Base-by-base conservation (phyloP, 768 basidiomycete species). In the Stropharia rugosoannulata region DNA sequence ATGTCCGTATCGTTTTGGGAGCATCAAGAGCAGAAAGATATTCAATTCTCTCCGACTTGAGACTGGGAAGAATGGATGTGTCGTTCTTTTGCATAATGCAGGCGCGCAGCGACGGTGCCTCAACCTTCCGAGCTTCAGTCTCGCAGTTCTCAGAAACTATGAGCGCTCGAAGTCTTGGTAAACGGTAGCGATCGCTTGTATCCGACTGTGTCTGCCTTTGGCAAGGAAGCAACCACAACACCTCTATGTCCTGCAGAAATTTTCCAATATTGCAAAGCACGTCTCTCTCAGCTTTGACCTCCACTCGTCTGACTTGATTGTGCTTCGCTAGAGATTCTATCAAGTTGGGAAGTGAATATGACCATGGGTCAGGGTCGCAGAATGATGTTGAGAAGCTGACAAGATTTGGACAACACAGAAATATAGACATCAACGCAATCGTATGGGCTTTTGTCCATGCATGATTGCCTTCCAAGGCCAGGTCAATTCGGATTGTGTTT, bases 401-500 rank as follows among this genome's bases (percentile, higher is more conserved):
- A 9, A 69, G 56, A 54, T 67, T 69, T 18, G 59, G 55, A 36
- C 68, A 69, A 32, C 22, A n/a, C 41, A 49, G 51, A 45, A 67
- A 55, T 36, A 69, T 65, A 19, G 52, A 55, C 27, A 44, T 43
- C 39, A 69, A 58, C 3, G 68, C 66, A 7, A 37, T 35, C 4
- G 59, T 51, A 53, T 69, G 66, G 16, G 39, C 40, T 27, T 40
- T 12, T 3, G 49, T 58, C 66, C 66, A 69, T 8, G 32, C 43
- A 42, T 65, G 64, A 19, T 54, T 53, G 27, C 59, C 62, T 57
- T 65, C 64, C 15, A 67, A 56, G 2, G 56, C 61, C 11, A 69
- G 39, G 37, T 69, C 68, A 35, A 69, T 51, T n/a, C 68, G 64
- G n/a, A 59, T 38, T 5, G 65, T 65, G 59, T 57, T 58, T 39